Conservation (phyloP, 2,329 filamentous ascomycete genomes). For the Cytospora piceae region DNA sequence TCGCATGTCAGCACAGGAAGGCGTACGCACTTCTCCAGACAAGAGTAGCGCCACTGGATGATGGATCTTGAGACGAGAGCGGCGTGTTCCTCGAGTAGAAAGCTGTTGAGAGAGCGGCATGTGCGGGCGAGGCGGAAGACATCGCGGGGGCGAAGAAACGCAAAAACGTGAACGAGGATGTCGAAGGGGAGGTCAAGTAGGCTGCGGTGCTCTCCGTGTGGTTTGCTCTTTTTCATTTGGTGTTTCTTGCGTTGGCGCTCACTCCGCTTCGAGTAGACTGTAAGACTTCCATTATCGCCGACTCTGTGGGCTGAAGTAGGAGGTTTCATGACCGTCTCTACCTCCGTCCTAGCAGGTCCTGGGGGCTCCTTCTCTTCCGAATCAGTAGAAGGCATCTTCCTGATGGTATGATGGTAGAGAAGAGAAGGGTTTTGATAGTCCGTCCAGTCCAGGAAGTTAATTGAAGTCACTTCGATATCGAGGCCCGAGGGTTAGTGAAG, state of each 20-base stretch:
- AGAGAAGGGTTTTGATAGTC: neutral
- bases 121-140: slow-evolving; percentile 50
- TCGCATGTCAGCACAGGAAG: slow-evolving; percentile 50
- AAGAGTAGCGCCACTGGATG: slow-evolving; percentile 51
- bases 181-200: slow-evolving; percentile 57
- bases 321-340: neutral
- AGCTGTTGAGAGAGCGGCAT: slow-evolving; percentile 45
- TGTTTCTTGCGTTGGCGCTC: slow-evolving; percentile 50
- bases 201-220: slow-evolving; percentile 37
- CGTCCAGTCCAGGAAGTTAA: neutral
- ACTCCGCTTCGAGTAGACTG: slow-evolving; percentile 55
- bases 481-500: neutral
- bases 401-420: neutral
- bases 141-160: slow-evolving; percentile 53
- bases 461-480: no score
- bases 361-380: neutral
- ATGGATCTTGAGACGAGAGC: slow-evolving; percentile 48
- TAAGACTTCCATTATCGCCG: slow-evolving; percentile 24
- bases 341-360: neutral
- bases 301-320: slow-evolving; percentile 17
- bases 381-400: neutral
- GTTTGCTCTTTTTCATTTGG: slow-evolving; percentile 44
- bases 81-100: slow-evolving; percentile 49
- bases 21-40: slow-evolving; percentile 55
- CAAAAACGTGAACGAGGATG: slow-evolving; percentile 52